Base-by-base conservation (phyloP, 441 rosid species). In the Syzygium syzygioides region DNA sequence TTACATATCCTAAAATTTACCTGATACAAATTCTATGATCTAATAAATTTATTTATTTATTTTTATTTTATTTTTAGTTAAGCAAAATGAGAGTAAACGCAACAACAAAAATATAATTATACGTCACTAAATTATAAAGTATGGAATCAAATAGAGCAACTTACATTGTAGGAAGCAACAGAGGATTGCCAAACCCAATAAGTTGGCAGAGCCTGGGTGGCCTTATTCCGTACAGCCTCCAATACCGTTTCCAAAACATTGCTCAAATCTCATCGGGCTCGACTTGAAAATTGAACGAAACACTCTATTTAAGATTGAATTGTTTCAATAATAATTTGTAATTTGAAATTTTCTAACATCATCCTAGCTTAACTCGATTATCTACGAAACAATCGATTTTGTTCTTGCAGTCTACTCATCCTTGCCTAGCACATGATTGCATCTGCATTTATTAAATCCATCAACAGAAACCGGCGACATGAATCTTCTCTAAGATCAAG, bases 11-110 rank as follows among this genome's bases (percentile, higher is more conserved):
- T 18, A 0, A 5, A 55, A 7, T 25, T 19, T 9, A 26, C 28
- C 1, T 25, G 1, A 11, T 7, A 59, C 6, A 11, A 4, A 8
- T 13, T 60, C 2, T 4, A 2, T 1, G 0, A n/a, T 28, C 14
- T 60, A 60, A 60, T 6, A 28, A 14, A 4, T 15, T 13, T 60
- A 5, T 59, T 13, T 60, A 5, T 59, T 5, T 10, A 10, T 5
- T 28, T 13, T 28, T 60, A 0, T 28, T 60, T 60, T 5, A 28
- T 60, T 60, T 13, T 60, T 60, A 60, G 66, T 28, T 60, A 14
- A 60, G 0, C 2, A 28, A 60, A 60, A 60, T 60, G n/a, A 60
- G n/a, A 60, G 32, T 28, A 8, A 60, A 5, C 2, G 32, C 1
- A 14, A 30, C 14, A 28, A 12, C 8, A 60, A 60, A 60, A 13